Evolutionary conservation across 306 rosid species (phyloP).

Genomic region (Vigna reflexopilosa): DNA sequence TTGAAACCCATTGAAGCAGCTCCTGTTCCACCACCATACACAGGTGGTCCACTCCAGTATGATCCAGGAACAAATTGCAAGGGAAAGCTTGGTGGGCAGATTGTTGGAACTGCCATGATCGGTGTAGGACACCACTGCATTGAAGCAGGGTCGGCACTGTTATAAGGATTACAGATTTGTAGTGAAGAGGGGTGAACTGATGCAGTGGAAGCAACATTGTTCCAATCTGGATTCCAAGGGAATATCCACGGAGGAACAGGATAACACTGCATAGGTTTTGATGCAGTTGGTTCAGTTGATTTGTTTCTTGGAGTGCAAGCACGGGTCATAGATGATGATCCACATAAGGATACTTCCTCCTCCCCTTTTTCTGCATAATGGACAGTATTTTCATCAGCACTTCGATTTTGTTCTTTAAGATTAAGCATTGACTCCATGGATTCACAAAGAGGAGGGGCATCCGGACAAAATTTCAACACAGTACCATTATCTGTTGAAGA

Average conservation of each 20-base stretch:
- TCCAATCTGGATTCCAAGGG: constrained; percentile 58
- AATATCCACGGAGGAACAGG: constrained; percentile 59
- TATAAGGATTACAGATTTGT: constrained; percentile 28
- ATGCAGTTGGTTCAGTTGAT: constrained; percentile 34
- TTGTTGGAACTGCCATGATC: constrained; percentile 55
- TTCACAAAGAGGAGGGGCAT: constrained; percentile 55
- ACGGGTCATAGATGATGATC: constrained; percentile 54
- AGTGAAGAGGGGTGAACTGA: constrained; percentile 39
- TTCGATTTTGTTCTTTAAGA: constrained; percentile 47
- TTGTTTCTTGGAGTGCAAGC: constrained; percentile 49
- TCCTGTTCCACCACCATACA: constrained; percentile 51
- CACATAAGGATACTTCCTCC: constrained; percentile 58
- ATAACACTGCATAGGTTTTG: constrained; percentile 48
- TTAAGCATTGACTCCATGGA: constrained; percentile 56
- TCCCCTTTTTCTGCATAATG: constrained; percentile 45
- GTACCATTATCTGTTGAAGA: constrained; percentile 44
- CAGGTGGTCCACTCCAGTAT: constrained; percentile 54
- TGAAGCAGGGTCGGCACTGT: constrained; percentile 27
- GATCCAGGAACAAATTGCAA: constrained; percentile 60
- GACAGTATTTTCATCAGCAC: constrained; percentile 36
- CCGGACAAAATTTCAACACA: constrained; percentile 62
- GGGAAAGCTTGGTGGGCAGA: constrained; percentile 54
- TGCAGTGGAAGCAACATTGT: constrained; percentile 42
- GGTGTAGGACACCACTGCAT: constrained; percentile 58
- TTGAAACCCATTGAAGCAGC: constrained; percentile 51